Percentiles rank a stretch among this genome's conserved stretches.
Evolutionary conservation across 495 filamentous ascomycete species (phyloP).

Genomic region (Aspergillus coremiiformis): DNA sequence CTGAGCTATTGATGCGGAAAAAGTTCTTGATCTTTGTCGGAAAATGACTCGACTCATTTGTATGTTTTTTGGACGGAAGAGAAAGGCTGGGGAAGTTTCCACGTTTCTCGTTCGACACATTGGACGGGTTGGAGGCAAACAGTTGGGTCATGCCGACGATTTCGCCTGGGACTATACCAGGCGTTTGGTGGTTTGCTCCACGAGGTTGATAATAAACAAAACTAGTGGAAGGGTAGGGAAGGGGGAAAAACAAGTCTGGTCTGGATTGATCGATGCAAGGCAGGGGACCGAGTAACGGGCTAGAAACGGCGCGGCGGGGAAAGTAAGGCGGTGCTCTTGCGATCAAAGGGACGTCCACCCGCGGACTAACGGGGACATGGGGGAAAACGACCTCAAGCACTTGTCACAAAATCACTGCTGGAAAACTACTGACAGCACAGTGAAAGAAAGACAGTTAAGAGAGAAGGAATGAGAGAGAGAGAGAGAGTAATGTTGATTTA

Average conservation of each 20-base stretch:
- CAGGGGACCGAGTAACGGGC: slow-evolving; percentile 9
- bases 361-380: slow-evolving; percentile 18
- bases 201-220: background rate
- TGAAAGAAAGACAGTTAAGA: slow-evolving; percentile 1
- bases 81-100: slow-evolving; percentile 40
- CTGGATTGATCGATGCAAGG: background rate
- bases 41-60: slow-evolving; percentile 54
- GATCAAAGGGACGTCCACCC: slow-evolving; percentile 19
- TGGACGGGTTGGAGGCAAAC: slow-evolving; percentile 38
- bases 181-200: background rate
- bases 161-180: background rate
- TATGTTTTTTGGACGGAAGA: slow-evolving; percentile 43
- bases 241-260: background rate
- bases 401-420: background rate
- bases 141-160: slow-evolving; percentile 38
- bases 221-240: background rate
- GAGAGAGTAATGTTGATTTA: background rate
- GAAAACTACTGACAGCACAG: background rate
- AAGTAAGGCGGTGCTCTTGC: slow-evolving; percentile 13
- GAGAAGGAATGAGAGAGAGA: background rate
- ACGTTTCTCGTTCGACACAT: slow-evolving; percentile 40
- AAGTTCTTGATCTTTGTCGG: slow-evolving; percentile 92
- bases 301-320: slow-evolving; percentile 11
- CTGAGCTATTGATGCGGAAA: slow-evolving; percentile 83
- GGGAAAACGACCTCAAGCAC: slow-evolving; percentile 14